Percentiles rank a stretch among this genome's conserved stretches.
phyloP scores from a whole-genome alignment of 805 yeast genomes.

The Zygosaccharomyces siamensis region DNA sequence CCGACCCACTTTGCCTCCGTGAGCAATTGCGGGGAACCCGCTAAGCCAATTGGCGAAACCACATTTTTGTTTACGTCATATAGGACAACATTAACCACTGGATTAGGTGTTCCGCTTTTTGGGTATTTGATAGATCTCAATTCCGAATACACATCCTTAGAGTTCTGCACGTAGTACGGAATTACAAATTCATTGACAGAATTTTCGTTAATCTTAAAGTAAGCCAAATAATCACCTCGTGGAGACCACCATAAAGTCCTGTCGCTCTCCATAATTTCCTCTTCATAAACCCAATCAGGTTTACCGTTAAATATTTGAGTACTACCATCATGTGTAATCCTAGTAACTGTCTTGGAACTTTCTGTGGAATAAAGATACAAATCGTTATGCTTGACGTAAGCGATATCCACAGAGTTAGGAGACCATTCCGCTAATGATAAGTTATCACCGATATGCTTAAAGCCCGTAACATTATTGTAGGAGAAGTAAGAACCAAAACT shows the following conservation, averaged over 20 bases:
- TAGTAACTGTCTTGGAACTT: constrained; percentile 32
- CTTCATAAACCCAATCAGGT: constrained; percentile 88
- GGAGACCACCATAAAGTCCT: constrained; percentile 87
- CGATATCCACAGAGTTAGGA: constrained; percentile 61
- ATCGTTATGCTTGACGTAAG: constrained; percentile 65
- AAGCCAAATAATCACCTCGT: constrained; percentile 57
- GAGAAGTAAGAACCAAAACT: constrained; percentile 42
- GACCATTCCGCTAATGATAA: constrained; percentile 61
- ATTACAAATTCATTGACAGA: constrained; percentile 66
- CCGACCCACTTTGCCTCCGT: constrained; percentile 75
- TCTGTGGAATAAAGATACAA: constrained; percentile 50
- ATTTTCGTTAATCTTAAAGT: constrained; percentile 66
- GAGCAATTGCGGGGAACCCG: constrained; percentile 44
- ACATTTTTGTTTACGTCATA: constrained; percentile 36
- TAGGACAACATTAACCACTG: constrained; percentile 52
- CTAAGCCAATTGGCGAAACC: constrained; percentile 41
- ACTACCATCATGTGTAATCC: constrained; percentile 68
- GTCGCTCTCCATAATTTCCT: constrained; percentile 71
- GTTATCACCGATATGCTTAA: constrained; percentile 31
- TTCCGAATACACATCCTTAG: constrained; percentile 56
- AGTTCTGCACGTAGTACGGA: constrained; percentile 63
- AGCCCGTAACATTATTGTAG: constrained; percentile 31
- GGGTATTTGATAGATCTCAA: constrained; percentile 67
- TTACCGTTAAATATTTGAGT: constrained; percentile 73
- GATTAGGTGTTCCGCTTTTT: constrained; percentile 76